Base-by-base conservation (phyloP, 176 grass and related monocot genomes). In the Pontederia crassipes region DNA sequence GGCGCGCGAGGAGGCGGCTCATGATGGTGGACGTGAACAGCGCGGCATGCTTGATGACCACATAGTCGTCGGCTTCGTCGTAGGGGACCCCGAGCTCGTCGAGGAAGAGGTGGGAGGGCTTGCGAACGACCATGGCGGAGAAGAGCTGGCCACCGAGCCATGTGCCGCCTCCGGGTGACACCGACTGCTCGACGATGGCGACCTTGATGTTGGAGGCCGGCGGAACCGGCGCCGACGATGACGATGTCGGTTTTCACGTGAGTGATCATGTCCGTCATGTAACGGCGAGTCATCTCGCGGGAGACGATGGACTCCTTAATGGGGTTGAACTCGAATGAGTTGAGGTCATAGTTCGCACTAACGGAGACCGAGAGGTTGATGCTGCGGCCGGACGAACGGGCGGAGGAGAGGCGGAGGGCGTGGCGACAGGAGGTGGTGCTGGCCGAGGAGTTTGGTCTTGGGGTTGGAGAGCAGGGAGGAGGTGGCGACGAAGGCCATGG, bases 231-330 rank as follows among this genome's bases (percentile, higher is more conserved):
- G n/a, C n/a, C n/a, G n/a, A n/a, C n/a, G n/a, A n/a, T n/a, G n/a
- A n/a, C n/a, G n/a, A n/a, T n/a, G n/a, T 95, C 90, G n/a, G 90
- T 95, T 67, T 95, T 86, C 2, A 82, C 90, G 82, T 95, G 0
- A 2, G 90, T 89, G 55, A 95, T 95, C 90, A 95, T 84, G 59
- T 95, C 90, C 0, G 86, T 95, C 90, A 89, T 95, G 83, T 95
- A 95, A 0, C 83, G 78, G 0, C 86, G 74, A 0, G 86, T 95
- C 91, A 90, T 95, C 81, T 95, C 91, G 10, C 86, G 78, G 14
- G 91, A 79, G 0, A 95, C 86, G 72, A 82, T 70, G 9, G 91
- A 95, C 29, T 95, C 83, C 66, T 84, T 90, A 78, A 95, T 95
- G 12, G 83, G 86, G 17, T 79, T 79, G 74, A 95, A 95, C 24